Evolutionary conservation across 768 basidiomycete genomes (phyloP).

Genomic region (Lentinula aciculospora): DNA sequence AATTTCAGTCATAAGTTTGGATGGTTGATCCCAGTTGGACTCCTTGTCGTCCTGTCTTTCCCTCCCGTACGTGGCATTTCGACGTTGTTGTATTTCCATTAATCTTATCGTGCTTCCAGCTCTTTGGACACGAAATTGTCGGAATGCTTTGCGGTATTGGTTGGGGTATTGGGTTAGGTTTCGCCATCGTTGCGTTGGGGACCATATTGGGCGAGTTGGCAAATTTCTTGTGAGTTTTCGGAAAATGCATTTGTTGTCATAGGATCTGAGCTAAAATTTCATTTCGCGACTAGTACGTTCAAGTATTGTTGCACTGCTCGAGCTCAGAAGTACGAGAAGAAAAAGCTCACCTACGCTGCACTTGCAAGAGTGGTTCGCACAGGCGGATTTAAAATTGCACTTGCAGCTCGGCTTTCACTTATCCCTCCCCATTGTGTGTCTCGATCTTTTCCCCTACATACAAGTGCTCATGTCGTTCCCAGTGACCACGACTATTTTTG

Average conservation of each 20-base stretch:
- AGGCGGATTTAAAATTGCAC: conserved; percentile 33
- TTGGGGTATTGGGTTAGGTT: conserved; percentile 40
- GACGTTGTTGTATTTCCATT: neutral
- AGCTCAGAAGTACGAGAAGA: conserved; percentile 28
- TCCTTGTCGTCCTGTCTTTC: conserved; percentile 49
- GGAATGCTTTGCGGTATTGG: conserved; percentile 36
- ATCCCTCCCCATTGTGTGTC: conserved; percentile 30
- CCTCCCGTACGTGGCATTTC: conserved; percentile 25
- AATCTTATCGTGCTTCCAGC: conserved; percentile 2
- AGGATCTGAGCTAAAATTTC: neutral
- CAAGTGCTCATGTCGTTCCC: neutral
- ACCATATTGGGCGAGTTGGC: conserved; percentile 34
- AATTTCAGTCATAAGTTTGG: conserved; percentile 29
- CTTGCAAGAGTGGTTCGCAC: conserved; percentile 32
- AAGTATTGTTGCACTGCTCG: conserved; percentile 28
- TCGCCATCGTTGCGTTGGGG: conserved; percentile 31
- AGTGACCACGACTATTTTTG: conserved; percentile 33
- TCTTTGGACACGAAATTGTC: conserved; percentile 43
- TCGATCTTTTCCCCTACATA: neutral
- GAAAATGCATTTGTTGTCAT: neutral
- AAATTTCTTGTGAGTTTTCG: conserved; percentile 22
- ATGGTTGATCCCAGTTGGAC: conserved; percentile 49
- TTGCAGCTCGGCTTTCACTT: conserved; percentile 24
- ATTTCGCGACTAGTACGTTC: conserved; percentile 22
- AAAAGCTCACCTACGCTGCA: conserved; percentile 29